Evolutionary conservation across 202 grass and related monocot species (phyloP).

Genomic region (Eragrostis tef): DNA sequence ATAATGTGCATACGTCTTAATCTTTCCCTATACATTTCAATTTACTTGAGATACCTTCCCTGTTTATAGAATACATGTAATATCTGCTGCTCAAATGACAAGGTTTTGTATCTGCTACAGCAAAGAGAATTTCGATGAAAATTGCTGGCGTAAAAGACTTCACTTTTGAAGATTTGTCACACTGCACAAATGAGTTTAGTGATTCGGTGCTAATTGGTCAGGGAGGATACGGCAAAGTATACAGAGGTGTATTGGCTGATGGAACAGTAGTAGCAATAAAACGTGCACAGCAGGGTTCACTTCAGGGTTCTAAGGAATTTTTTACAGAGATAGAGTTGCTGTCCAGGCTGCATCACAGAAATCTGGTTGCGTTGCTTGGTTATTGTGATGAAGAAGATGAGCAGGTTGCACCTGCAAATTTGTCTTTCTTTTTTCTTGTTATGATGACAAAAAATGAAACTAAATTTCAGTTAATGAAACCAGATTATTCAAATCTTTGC

Average conservation of each 20-base stretch:
- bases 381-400: constrained; percentile 99
- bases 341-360: constrained; percentile 90
- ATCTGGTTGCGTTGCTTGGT: constrained; percentile 86
- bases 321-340: constrained; percentile 94
- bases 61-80: constrained; percentile 29
- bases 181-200: constrained; percentile 67
- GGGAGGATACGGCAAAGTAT: constrained; percentile 96
- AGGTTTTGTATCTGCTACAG: constrained; percentile 45
- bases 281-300: constrained; percentile 75
- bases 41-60: neutral
- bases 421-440: neutral
- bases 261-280: constrained; percentile 88
- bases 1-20: constrained; percentile 18
- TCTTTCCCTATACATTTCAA: constrained; percentile 6
- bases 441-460: neutral
- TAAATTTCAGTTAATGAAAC: no score
- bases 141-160: constrained; percentile 86
- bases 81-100: constrained; percentile 42
- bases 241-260: constrained; percentile 77
- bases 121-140: constrained; percentile 73
- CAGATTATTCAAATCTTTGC: constrained; percentile 28
- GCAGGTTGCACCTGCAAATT: constrained; percentile 56
- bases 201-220: constrained; percentile 72
- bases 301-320: constrained; percentile 97
- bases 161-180: constrained; percentile 76